Evolutionary conservation across 2,329 filamentous ascomycete genomes (phyloP).

Genomic region (Remersonia thermophila): DNA sequence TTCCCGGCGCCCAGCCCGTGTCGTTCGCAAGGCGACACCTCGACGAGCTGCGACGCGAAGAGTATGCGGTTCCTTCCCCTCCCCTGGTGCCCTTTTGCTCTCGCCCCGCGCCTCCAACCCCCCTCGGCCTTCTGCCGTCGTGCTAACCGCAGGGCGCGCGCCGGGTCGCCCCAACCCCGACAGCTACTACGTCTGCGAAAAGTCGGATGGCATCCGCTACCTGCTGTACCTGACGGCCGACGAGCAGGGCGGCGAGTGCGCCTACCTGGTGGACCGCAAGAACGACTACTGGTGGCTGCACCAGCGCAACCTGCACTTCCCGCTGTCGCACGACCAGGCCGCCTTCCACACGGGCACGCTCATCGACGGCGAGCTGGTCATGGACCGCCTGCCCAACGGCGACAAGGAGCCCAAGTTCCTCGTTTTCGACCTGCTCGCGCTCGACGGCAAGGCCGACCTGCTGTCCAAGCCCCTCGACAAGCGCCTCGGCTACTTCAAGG

Average conservation of each 20-base stretch:
- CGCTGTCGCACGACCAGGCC: conserved; percentile 49
- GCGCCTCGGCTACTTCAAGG: conserved; percentile 73
- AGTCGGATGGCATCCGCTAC: conserved; percentile 91
- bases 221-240: conserved; percentile 77
- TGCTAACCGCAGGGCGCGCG: no score
- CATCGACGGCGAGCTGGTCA: conserved; percentile 85
- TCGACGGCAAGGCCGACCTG: conserved; percentile 53
- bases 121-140: no score
- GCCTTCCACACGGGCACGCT: conserved; percentile 70
- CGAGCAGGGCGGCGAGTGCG: conserved; percentile 49
- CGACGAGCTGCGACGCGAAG: conserved; percentile 64
- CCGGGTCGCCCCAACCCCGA: no score
- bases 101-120: no score
- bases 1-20: conserved; percentile 89
- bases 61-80: conserved; percentile 33
- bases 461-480: conserved; percentile 78
- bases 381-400: conserved; percentile 62
- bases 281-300: conserved; percentile 91
- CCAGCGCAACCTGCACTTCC: conserved; percentile 63
- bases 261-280: conserved; percentile 93
- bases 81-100: background rate
- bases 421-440: conserved; percentile 83
- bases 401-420: conserved; percentile 64
- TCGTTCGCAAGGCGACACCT: conserved; percentile 78
- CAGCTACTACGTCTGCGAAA: conserved; percentile 94